Conservation (phyloP, 495 filamentous ascomycete species). For the Viridothelium virens region DNA sequence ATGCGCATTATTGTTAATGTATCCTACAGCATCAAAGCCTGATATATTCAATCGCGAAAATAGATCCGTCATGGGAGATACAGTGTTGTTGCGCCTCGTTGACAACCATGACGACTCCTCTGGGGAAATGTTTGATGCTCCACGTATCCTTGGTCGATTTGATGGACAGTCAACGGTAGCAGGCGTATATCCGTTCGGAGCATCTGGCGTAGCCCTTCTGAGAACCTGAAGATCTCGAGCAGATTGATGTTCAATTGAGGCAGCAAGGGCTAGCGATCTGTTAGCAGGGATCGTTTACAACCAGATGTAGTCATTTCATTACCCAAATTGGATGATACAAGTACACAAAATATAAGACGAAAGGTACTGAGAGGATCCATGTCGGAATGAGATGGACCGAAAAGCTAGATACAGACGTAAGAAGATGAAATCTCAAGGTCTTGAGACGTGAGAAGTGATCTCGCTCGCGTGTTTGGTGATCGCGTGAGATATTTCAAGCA, state of each 20-base stretch:
- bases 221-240: conserved; percentile 9
- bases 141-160: conserved; percentile 45
- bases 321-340: background rate
- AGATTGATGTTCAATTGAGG: background rate
- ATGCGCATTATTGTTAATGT: conserved; percentile 51
- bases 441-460: background rate
- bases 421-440: background rate
- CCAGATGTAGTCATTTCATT: too few species aligned
- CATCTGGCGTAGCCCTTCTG: conserved; percentile 29
- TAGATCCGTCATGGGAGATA: conserved; percentile 63
- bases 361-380: background rate
- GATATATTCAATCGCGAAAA: conserved; percentile 63
- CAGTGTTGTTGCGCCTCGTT: conserved; percentile 48
- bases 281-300: background rate
- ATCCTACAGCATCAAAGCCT: conserved; percentile 65
- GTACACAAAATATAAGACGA: background rate
- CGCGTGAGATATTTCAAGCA: background rate
- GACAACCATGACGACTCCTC: conserved; percentile 65
- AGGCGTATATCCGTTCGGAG: conserved; percentile 37
- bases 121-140: conserved; percentile 51
- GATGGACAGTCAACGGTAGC: conserved; percentile 33
- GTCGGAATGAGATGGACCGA: background rate
- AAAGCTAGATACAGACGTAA: background rate
- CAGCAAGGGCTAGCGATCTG: background rate
- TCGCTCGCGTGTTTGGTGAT: background rate